Evolutionary conservation across 2,329 filamentous ascomycete species (phyloP).

Genomic region (Periconia sp.): DNA sequence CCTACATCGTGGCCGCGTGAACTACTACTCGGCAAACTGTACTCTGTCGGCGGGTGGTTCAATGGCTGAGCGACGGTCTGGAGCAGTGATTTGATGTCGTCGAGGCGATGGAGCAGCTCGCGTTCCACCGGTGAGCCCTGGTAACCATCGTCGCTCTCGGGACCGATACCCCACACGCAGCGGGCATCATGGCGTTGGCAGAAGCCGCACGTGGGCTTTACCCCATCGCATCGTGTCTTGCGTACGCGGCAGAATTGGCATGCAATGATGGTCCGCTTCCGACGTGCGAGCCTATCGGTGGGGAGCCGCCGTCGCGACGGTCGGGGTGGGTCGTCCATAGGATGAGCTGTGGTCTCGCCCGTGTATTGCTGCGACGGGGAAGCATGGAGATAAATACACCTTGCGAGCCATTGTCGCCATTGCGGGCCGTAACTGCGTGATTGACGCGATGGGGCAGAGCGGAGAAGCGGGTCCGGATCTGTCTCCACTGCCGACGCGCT

Average conservation of each 20-base stretch:
- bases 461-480: too few relatives aligned
- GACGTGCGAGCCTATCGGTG: constrained; percentile 2
- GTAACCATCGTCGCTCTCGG: not conserved
- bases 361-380: too few relatives aligned
- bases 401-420: too few relatives aligned
- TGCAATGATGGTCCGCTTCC: constrained; percentile 7
- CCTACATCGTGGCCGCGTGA: too few relatives aligned
- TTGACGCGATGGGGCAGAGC: too few relatives aligned
- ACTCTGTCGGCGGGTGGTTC: not conserved
- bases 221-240: constrained; percentile 8
- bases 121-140: constrained; percentile 6
- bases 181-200: constrained; percentile 7
- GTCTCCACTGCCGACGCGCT: too few relatives aligned
- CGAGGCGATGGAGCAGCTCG: constrained; percentile 6
- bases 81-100: constrained; percentile 8
- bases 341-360: too few relatives aligned
- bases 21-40: too few relatives aligned
- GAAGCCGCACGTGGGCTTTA: constrained; percentile 9
- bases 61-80: not conserved
- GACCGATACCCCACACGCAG: constrained; percentile 2
- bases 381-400: too few relatives aligned
- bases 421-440: too few relatives aligned
- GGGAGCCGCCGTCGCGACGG: not conserved
- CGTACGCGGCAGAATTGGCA: constrained; percentile 11
- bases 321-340: constrained; percentile 2